Evolutionary conservation across 2,329 filamentous ascomycete genomes (phyloP).

Genomic region (Dissoconium aciculare): DNA sequence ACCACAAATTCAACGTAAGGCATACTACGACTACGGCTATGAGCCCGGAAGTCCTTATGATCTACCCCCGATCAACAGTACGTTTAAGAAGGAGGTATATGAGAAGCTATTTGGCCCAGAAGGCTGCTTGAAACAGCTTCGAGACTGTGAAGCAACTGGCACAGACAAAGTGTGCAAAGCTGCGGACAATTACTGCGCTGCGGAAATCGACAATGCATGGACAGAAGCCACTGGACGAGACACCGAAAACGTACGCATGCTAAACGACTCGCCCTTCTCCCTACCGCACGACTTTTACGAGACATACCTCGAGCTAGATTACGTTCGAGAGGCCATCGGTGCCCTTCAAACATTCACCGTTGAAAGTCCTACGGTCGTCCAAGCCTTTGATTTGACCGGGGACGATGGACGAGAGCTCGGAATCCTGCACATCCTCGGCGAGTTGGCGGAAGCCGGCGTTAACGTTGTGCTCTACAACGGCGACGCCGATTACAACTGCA

Average conservation of each 20-base stretch:
- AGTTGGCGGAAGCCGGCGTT: slow-evolving; percentile 27
- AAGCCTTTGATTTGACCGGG: slow-evolving; percentile 34
- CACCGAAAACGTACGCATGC: too few species aligned
- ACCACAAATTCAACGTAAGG: slow-evolving; percentile 39
- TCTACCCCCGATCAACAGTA: slow-evolving; percentile 37
- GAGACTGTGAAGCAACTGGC: slow-evolving; percentile 39
- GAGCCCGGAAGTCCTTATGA: slow-evolving; percentile 44
- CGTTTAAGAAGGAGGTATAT: slow-evolving; percentile 37
- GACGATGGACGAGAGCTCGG: slow-evolving; percentile 35
- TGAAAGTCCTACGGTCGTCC: slow-evolving; percentile 28
- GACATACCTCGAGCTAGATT: slow-evolving; percentile 42
- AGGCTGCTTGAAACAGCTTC: slow-evolving; percentile 45
- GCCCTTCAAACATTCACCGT: slow-evolving; percentile 44
- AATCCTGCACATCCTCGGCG: slow-evolving; percentile 28
- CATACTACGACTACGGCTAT: slow-evolving; percentile 44
- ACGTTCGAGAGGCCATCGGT: slow-evolving; percentile 42
- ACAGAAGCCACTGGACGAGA: too few species aligned
- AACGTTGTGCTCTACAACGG: slow-evolving; percentile 32
- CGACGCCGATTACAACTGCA: slow-evolving; percentile 37
- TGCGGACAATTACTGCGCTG: slow-evolving; percentile 45
- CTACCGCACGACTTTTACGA: slow-evolving; percentile 37
- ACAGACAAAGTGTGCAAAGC: slow-evolving; percentile 36
- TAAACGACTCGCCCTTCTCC: too few species aligned
- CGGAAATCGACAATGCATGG: too few species aligned
- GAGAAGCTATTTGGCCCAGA: slow-evolving; percentile 46